Evolutionary conservation across 305 asterid species (phyloP), one percentile per base, ranked within the genome.

Genomic region (Rubia balearica): DNA sequence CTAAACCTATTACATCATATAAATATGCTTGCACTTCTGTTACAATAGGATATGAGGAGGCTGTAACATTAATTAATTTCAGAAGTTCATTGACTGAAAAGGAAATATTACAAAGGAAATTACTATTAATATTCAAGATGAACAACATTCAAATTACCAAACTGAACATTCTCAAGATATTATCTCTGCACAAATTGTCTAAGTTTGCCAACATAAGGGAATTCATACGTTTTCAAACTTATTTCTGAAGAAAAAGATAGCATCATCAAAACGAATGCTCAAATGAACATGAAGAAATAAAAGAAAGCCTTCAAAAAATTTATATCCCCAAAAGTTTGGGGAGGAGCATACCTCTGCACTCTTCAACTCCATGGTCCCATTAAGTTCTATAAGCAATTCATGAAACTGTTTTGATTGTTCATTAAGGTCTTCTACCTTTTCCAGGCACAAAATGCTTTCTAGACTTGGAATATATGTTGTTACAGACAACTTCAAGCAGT

Each of bases 401-500:
- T 91, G 96, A 82, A 89, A 80, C 81, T 85, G 81, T 74, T 88
- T 97, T 73, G 80, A 71, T 63, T 89, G 89, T 74, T 81, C 89
- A 66, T 73, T 79, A 70, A 79, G 74, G 82, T 68, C 86, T 73
- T 86, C 90, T 33, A 84, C 82, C 48, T 79, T 81, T 81, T 90
- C 94, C 88, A 80, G 83, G 75, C 71, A 81, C 79, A 81, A 68
- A 68, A 82, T 81, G 79, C 79, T 79, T 64, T 85, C 96, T 67
- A 84, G 69, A 77, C 76, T 78, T 42, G 96, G 96, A 46, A 91
- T 77, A 77, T 78, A 83, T 33, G 97, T 91, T 82, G 78, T 88
- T 79, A 93, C 81, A 76, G 92, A 86, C 81, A 93, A 74, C 75
- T 89, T 84, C 73, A 91, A 83, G 83, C 38, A 76, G 83, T 83